Evolutionary conservation across 768 basidiomycete genomes (phyloP).

Genomic region (Cubamyces lactineus): DNA sequence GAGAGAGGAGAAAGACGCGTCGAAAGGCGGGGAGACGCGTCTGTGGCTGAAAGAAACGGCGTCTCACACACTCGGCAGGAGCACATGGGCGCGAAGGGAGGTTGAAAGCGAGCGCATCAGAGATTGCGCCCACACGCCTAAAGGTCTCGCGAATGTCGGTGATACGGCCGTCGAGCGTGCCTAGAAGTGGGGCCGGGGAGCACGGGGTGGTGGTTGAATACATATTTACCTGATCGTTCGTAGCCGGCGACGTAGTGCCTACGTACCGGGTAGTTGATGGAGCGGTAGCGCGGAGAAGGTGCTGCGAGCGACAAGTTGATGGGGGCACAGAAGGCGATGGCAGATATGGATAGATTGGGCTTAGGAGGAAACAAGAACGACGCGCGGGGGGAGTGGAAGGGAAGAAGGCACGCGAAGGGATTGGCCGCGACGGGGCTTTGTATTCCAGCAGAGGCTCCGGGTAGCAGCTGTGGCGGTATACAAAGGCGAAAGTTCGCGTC

Average conservation of each 20-base stretch:
- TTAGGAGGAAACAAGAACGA: conserved; percentile 14
- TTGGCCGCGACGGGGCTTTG: conserved; percentile 1
- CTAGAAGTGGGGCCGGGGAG: conserved; percentile 9
- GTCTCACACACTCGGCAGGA: conserved; percentile 7
- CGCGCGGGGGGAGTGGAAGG: conserved; percentile 5
- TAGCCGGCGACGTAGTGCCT: too few relatives aligned
- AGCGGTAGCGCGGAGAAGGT: not conserved
- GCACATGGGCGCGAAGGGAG: conserved; percentile 20
- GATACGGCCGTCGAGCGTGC: conserved; percentile 13
- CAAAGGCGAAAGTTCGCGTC: too few relatives aligned
- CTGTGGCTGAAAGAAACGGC: conserved; percentile 23
- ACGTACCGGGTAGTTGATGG: not conserved
- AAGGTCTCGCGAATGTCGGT: conserved; percentile 7
- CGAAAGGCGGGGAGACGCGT: conserved; percentile 19
- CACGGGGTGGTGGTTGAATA: not conserved
- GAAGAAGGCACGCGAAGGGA: conserved; percentile 6
- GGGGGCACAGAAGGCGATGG: conserved; percentile 13
- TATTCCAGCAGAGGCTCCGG: not conserved
- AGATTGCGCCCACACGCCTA: conserved; percentile 6
- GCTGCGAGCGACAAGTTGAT: conserved; percentile 2
- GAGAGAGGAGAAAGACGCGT: conserved; percentile 10
- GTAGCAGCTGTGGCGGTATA: conserved; percentile 10
- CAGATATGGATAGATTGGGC: conserved; percentile 21
- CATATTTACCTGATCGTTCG: not conserved
- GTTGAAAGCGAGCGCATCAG: conserved; percentile 21